Evolutionary conservation across 805 yeast species (phyloP), one percentile per base, ranked within the genome.

Genomic region (Kluyveromyces aestuarii): DNA sequence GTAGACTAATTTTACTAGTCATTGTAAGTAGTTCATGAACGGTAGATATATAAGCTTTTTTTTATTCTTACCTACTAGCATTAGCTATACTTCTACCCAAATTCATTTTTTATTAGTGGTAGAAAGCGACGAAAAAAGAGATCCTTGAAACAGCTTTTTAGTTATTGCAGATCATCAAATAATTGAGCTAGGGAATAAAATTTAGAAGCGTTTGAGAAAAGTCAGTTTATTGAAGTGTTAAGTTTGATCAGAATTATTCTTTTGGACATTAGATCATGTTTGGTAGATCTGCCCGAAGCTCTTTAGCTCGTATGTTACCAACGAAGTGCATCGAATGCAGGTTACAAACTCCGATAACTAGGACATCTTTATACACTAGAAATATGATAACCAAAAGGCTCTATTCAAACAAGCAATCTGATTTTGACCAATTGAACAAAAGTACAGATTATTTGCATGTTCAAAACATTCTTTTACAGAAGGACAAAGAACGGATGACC

Each of bases 401-500:
- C 30, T 47, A 45, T 27, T 25, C 44, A 14, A 35, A 27, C 39
- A n/a, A 47, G n/a, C 21, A 49, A 43, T 25, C 46, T 46, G 45
- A 51, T 7, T 46, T 55, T 50, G 54, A 58, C 6, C 50, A 49
- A 21, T 37, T 62, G 40, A 46, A 57, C 2, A 54, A 55, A 41
- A 56, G 46, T 33, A 56, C 58, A 37, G 66, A 54, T 47, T 59
- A 49, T 42, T 47, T 55, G 47, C 63, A 50, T 44, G 53, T 52
- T 18, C 59, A 52, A 51, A 60, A 52, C 42, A 55, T 54, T 38
- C 48, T 52, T 11, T 41, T 53, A 30, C 56, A 55, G 50, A 59
- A 52, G 48, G 55, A 53, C 35, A 58, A 52, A 40, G 57, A 52
- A 33, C 50, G 57, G 16, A 49, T 54, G 45, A 62, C 67, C 44